Conservation (phyloP, 495 filamentous ascomycete genomes). For the Darksidea phi region DNA sequence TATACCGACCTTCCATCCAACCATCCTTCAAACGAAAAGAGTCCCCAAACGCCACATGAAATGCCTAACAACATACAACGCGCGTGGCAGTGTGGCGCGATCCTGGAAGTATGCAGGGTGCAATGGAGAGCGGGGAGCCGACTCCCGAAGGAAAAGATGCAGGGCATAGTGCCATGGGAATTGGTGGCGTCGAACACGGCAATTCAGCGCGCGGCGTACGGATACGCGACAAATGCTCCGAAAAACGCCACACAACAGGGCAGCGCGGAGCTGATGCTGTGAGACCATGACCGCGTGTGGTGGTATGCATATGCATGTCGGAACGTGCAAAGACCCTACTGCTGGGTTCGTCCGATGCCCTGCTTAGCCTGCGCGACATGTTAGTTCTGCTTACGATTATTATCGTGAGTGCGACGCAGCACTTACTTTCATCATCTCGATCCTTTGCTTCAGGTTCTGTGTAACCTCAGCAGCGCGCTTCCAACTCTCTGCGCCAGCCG, state of each 20-base stretch:
- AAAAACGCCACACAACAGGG: neutral
- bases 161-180: no score
- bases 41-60: no score
- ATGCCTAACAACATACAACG: no score
- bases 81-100: no score
- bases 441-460: conserved; percentile 91
- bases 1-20: no score
- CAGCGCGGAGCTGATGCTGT: neutral
- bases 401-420: neutral
- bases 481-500: conserved; percentile 84
- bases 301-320: neutral
- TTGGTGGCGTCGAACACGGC: no score
- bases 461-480: conserved; percentile 98
- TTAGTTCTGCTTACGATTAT: conserved; percentile 2
- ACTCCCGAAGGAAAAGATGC: no score
- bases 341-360: conserved; percentile 30
- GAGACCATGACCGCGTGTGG: neutral
- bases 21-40: no score
- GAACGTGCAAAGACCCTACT: conserved; percentile 10
- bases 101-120: no score
- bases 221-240: no score
- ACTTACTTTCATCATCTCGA: conserved; percentile 81
- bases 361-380: conserved; percentile 29
- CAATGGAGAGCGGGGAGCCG: no score
- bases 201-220: no score